phyloP scores from a whole-genome alignment of 805 yeast species.

The Candida namnaoensis region DNA sequence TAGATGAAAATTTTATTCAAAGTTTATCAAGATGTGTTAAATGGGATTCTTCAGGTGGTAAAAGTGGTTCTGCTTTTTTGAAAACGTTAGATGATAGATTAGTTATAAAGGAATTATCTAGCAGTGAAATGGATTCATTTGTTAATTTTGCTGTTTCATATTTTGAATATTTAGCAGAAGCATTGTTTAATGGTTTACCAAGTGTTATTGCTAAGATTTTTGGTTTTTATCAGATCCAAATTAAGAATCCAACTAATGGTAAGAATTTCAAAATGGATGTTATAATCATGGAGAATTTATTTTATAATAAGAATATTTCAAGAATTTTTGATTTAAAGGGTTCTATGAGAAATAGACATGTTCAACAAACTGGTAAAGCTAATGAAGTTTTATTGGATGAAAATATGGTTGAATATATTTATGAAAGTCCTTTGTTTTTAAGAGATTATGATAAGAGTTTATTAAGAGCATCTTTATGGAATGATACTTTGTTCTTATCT shows the following conservation, averaged over 20 bases:
- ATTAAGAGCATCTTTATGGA: constrained; percentile 83
- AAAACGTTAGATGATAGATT: constrained; percentile 88
- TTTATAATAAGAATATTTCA: constrained; percentile 72
- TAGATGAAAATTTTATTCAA: constrained; percentile 68
- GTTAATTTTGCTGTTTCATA: constrained; percentile 94
- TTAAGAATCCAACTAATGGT: constrained; percentile 69
- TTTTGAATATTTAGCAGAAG: constrained; percentile 93
- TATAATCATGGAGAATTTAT: constrained; percentile 90
- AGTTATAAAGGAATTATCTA: constrained; percentile 82
- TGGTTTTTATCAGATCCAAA: constrained; percentile 92
- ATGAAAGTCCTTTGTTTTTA: constrained; percentile 91
- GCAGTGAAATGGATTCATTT: constrained; percentile 86
- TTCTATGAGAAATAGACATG: constrained; percentile 95
- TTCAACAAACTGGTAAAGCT: constrained; percentile 90
- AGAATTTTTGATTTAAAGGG: constrained; percentile 95
- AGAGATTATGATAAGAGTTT: constrained; percentile 85
- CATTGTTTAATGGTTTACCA: constrained; percentile 88
- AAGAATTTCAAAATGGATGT: constrained; percentile 81
- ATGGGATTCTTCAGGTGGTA: constrained; percentile 96
- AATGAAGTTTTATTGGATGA: constrained; percentile 94
- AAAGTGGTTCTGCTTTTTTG: constrained; percentile 89
- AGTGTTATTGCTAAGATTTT: constrained; percentile 91
- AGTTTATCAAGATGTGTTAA: constrained; percentile 88
- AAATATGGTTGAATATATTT: constrained; percentile 96
- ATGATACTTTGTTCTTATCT: constrained; percentile 87